These are phyloP conservation scores for Entomortierella lignicola DNA, from an alignment of 192 early-diverging fungal species.

Conservation along the genomic window DNA sequence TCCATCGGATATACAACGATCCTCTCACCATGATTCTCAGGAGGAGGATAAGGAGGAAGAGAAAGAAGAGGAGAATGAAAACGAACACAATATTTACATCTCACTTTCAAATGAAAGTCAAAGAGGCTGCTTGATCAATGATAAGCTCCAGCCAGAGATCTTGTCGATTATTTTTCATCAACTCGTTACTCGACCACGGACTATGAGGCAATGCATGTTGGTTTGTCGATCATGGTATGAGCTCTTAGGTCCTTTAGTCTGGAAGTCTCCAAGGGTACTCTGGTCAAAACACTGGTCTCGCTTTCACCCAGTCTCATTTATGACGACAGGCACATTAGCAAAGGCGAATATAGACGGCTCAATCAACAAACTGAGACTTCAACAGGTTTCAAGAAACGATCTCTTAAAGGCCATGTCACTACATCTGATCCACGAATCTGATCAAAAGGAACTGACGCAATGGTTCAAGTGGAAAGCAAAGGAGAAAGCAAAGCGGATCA, in stretches of 20 bases:
- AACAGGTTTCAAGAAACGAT: not conserved
- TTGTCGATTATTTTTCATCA: conserved; percentile 22
- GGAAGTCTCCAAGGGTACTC: conserved; percentile 39
- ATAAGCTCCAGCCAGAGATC: conserved; percentile 23
- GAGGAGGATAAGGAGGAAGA: not conserved
- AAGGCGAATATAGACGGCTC: not conserved
- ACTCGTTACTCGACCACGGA: conserved; percentile 1
- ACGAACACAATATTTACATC: not conserved
- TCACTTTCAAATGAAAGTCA: not conserved
- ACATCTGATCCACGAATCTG: conserved; percentile 14
- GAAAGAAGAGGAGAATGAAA: not conserved
- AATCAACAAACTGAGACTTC: not conserved
- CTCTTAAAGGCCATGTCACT: conserved; percentile 3
- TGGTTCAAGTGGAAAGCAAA: conserved; percentile 24
- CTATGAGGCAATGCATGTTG: conserved; percentile 26
- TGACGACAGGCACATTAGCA: not conserved
- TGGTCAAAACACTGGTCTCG: conserved; percentile 49
- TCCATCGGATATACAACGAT: too few relatives aligned
- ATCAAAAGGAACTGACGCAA: conserved; percentile 24
- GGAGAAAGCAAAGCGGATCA: conserved; percentile 3
- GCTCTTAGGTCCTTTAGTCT: conserved; percentile 27
- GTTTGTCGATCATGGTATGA: conserved; percentile 39
- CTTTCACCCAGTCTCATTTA: conserved; percentile 19
- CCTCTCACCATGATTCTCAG: not conserved
- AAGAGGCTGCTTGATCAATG: conserved; percentile 14